Conservation (phyloP, 2,329 filamentous ascomycete species). For the Ceratocystis smalleyi region DNA sequence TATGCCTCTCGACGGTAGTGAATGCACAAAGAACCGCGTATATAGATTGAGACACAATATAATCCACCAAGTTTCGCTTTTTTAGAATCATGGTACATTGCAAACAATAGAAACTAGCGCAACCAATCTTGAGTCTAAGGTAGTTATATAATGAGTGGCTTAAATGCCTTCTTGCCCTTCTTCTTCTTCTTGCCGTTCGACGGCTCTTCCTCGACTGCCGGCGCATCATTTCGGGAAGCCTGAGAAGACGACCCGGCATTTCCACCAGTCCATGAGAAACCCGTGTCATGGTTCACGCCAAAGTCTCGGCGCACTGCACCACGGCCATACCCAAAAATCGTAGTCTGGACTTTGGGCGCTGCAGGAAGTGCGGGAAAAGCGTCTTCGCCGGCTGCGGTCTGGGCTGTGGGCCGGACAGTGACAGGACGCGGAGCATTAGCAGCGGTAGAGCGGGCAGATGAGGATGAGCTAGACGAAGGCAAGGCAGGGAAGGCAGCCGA, state of each 20-base stretch:
- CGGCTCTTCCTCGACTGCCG: slow-evolving; percentile 21
- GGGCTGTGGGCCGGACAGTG: slow-evolving; percentile 5
- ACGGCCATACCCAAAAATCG: slow-evolving; percentile 45
- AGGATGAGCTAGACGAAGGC: slow-evolving; percentile 21
- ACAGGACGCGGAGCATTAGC: not conserved
- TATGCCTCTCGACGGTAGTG: too few relatives aligned
- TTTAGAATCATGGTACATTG: too few relatives aligned
- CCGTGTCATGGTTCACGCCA: slow-evolving; percentile 30
- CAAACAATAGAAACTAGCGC: too few relatives aligned
- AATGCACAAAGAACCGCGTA: too few relatives aligned
- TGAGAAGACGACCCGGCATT: slow-evolving; percentile 18
- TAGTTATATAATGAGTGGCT: slow-evolving; percentile 1
- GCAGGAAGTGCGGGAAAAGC: slow-evolving; percentile 72
- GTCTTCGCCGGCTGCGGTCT: slow-evolving; percentile 29
- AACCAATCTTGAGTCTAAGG: too few relatives aligned
- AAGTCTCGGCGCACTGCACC: slow-evolving; percentile 41
- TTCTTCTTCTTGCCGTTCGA: slow-evolving; percentile 39
- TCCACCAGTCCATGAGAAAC: slow-evolving; percentile 36
- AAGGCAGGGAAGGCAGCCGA: slow-evolving; percentile 31
- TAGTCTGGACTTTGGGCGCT: slow-evolving; percentile 52
- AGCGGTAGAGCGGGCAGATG: slow-evolving; percentile 9
- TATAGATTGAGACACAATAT: too few relatives aligned
- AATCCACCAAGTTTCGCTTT: too few relatives aligned
- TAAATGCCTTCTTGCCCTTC: slow-evolving; percentile 36
- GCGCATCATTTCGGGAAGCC: slow-evolving; percentile 20